Percentiles rank a stretch among this genome's conserved stretches.
Conservation (phyloP, 805 yeast species). For the Kurtzmaniella cleridarum region DNA sequence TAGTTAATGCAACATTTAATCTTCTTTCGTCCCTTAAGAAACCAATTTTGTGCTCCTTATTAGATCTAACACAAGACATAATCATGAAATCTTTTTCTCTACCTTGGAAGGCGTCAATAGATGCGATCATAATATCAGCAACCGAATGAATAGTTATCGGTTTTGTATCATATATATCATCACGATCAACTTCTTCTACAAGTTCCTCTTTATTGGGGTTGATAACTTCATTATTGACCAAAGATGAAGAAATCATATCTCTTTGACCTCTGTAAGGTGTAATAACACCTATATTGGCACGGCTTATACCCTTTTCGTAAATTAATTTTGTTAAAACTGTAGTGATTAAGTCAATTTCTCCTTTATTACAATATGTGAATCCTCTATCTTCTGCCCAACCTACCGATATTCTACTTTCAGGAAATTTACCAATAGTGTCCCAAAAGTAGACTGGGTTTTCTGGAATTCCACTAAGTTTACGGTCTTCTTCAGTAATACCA, state of each 20-base stretch:
- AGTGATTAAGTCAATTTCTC: conserved; percentile 48
- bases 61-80: conserved; percentile 57
- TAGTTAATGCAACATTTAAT: conserved; percentile 81
- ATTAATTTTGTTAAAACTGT: conserved; percentile 46
- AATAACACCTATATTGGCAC: conserved; percentile 55
- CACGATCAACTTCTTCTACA: conserved; percentile 53
- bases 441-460: conserved; percentile 53
- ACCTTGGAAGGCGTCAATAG: conserved; percentile 64
- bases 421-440: conserved; percentile 46
- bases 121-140: conserved; percentile 42
- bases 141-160: conserved; percentile 47
- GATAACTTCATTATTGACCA: conserved; percentile 47
- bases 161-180: conserved; percentile 46
- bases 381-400: conserved; percentile 46
- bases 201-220: conserved; percentile 50
- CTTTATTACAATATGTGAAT: conserved; percentile 51
- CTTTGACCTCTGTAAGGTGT: conserved; percentile 78
- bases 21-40: conserved; percentile 82
- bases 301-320: conserved; percentile 46
- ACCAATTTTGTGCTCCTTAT: conserved; percentile 69
- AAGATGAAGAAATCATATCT: conserved; percentile 48
- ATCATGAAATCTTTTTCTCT: conserved; percentile 50
- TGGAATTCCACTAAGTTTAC: conserved; percentile 41
- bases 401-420: conserved; percentile 46
- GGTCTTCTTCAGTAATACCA: conserved; percentile 54